Evolutionary conservation across 257 asterid species (phyloP).

Genomic region (Capsicum rhomboideum): DNA sequence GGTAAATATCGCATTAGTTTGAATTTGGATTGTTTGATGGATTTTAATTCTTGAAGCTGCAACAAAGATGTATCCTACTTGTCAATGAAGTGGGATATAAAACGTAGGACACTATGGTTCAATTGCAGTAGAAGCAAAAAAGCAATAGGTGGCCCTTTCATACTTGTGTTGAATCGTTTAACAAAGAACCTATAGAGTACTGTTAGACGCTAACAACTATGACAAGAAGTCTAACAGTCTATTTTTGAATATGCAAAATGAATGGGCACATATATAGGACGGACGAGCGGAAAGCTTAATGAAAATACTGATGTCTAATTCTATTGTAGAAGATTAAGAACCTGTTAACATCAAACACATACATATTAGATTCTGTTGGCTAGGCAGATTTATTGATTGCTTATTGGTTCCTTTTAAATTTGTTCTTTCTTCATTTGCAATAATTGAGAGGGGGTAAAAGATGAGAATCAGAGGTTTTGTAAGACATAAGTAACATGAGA

Average conservation of each 20-base stretch:
- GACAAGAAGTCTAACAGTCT: background rate
- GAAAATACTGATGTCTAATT: background rate
- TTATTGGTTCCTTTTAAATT: background rate
- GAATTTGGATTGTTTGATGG: background rate
- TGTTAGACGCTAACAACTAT: background rate
- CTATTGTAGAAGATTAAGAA: background rate
- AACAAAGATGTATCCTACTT: background rate
- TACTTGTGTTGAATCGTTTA: background rate
- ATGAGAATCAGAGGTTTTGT: background rate
- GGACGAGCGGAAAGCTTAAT: background rate
- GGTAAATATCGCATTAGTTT: background rate
- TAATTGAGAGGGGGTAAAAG: background rate
- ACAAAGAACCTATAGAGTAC: background rate
- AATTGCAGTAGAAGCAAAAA: background rate
- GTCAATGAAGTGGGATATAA: background rate
- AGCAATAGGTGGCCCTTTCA: background rate
- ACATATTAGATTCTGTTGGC: background rate
- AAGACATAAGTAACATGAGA: background rate
- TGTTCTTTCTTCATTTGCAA: background rate
- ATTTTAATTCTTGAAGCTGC: background rate
- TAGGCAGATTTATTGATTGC: background rate
- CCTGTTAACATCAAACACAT: background rate
- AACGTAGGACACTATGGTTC: background rate
- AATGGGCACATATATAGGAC: background rate
- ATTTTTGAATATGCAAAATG: background rate